Conservation (phyloP, 129 eudicot genomes). For the Smallanthus sonchifolius region DNA sequence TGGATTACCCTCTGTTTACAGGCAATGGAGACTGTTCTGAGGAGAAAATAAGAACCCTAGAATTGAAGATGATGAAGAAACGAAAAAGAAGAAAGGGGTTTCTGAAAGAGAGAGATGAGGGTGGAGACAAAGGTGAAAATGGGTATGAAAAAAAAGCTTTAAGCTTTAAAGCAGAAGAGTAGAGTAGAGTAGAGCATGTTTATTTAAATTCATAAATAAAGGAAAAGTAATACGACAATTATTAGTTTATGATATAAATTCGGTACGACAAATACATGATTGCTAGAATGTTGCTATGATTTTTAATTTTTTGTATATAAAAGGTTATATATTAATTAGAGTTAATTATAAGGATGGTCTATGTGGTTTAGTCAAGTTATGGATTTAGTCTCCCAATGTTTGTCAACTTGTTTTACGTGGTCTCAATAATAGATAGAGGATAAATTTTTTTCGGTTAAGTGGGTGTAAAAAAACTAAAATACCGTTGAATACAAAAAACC, state of each 20-base stretch:
- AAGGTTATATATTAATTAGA: too few relatives aligned
- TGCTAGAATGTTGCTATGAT: too few relatives aligned
- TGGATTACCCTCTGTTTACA: background rate
- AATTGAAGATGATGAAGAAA: constrained; percentile 32
- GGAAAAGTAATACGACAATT: background rate
- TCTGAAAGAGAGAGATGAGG: constrained; percentile 27
- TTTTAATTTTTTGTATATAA: too few relatives aligned
- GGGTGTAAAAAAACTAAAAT: too few relatives aligned
- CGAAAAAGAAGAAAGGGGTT: constrained; percentile 12
- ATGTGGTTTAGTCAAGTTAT: too few relatives aligned
- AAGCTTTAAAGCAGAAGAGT: constrained; percentile 31
- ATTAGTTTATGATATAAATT: background rate
- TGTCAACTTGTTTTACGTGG: too few relatives aligned
- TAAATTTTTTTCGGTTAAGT: too few relatives aligned
- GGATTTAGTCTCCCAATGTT: too few relatives aligned
- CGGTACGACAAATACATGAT: background rate
- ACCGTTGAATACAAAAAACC: too few relatives aligned
- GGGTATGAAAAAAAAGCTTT: constrained; percentile 41
- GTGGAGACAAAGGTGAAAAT: constrained; percentile 43
- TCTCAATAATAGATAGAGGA: too few relatives aligned
- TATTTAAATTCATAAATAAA: too few relatives aligned
- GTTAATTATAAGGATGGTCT: too few relatives aligned
- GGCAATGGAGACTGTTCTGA: background rate
- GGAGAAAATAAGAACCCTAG: constrained; percentile 44
- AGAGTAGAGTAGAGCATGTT: constrained; percentile 3